Base-by-base conservation (phyloP, 2,329 filamentous ascomycete species). In the Pseudogymnoascus sp. region DNA sequence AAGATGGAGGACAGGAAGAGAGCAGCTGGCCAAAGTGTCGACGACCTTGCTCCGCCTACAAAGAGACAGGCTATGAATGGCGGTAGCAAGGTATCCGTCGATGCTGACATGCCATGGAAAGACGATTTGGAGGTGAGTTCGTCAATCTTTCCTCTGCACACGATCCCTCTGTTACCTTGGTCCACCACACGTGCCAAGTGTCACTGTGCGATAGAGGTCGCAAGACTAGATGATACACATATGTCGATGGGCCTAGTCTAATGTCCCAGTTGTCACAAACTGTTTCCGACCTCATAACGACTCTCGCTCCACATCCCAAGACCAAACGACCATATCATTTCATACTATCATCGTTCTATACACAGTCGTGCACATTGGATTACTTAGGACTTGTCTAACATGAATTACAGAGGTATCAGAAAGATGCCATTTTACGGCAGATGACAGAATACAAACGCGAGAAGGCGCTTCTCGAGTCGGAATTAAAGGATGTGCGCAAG, bases 1-100 rank as follows among this genome's bases (percentile, higher is more conserved):
- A 96, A 94, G 84, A 99, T 97, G 93, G 94, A 99, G 84, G 94
- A 97, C 81, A 91, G 94, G 84, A 99, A 99, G 84, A 87, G 94
- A 84, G 89, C 92, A 73, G 90, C 92, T 73, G 83, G 88, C 69
- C 83, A 84, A 76, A 89, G 88, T 73, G 79, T 84, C 71, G 90
- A 94, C 75, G 91, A 97, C 69, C 80, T 90, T 72, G 89, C 89
- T 67, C 93, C 93, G 67, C 92, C 93, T 21, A 89, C 86, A 72
- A 99, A 97, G 82, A 88, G 92, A 77, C 89, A 96, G 75, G 90
- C 91, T 61, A 83, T 93, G 67, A 97, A 96, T 80, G 92, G 92
- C 71, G 90, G 90, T 70, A 68, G 68, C 66, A 84, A 82, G 69
- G 77, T 82, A 69, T 83, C 86, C 72, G 82, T 83, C 66, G 84